Percentiles rank a stretch among this genome's conserved stretches.
phyloP scores from a whole-genome alignment of 805 yeast species.

The Suhomyces pyralidae region DNA sequence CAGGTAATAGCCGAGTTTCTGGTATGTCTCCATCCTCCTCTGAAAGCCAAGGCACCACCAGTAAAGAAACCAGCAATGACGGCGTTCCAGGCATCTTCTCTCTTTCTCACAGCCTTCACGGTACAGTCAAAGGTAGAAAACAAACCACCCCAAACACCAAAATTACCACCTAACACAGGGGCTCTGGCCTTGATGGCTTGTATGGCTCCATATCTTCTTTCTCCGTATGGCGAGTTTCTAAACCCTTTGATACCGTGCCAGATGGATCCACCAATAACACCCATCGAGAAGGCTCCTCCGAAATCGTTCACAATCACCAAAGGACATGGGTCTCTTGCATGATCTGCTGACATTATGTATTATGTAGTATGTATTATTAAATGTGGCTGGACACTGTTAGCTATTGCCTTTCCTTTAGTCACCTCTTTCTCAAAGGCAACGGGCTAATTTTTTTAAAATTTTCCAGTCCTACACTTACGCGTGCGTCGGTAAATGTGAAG shows the following conservation, averaged over 20 bases:
- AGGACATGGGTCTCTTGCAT: conserved; percentile 99
- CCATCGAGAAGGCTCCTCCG: conserved; percentile 99
- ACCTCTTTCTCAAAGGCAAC: not conserved
- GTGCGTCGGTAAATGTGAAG: not conserved
- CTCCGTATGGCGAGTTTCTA: conserved; percentile 96
- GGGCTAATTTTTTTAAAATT: conserved; percentile 4
- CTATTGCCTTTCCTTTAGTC: not conserved
- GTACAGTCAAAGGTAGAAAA: conserved; percentile 95
- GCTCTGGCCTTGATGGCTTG: conserved; percentile 94
- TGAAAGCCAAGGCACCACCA: conserved; percentile 95
- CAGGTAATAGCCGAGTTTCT: conserved; percentile 96
- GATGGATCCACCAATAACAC: conserved; percentile 96
- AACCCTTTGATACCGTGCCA: conserved; percentile 99
- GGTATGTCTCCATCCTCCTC: conserved; percentile 98
- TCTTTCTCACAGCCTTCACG: conserved; percentile 90
- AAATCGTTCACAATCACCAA: conserved; percentile 92
- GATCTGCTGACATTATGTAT: conserved; percentile 79
- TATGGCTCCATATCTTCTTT: conserved; percentile 84
- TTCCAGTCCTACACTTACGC: conserved; percentile 6
- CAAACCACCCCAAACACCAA: conserved; percentile 99
- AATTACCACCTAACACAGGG: conserved; percentile 98
- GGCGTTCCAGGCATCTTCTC: conserved; percentile 99
- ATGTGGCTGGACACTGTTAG: not conserved
- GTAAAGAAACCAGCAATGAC: conserved; percentile 96
- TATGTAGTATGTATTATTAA: not conserved